A percentile compares a stretch with the other conserved stretches of the same genome.
Conservation (phyloP, 1,284 basidiomycete genomes). For the Rhizopogon hawkerae region DNA sequence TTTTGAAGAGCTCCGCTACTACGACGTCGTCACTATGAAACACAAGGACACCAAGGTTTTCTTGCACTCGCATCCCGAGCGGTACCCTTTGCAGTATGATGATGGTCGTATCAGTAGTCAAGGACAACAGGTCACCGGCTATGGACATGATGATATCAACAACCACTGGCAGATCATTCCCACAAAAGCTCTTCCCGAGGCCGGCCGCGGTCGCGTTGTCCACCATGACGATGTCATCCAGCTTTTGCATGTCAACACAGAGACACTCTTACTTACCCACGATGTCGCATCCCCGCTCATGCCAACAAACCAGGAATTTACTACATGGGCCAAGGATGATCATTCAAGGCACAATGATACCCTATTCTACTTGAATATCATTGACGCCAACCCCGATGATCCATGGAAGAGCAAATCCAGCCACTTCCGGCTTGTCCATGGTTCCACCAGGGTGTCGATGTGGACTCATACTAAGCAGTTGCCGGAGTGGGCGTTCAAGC, state of each 20-base stretch:
- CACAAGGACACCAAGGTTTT: constrained; percentile 92
- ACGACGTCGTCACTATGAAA: constrained; percentile 78
- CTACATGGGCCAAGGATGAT: constrained; percentile 75
- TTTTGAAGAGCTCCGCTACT: constrained; percentile 81
- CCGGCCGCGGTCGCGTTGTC: constrained; percentile 82
- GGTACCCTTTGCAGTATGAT: constrained; percentile 90
- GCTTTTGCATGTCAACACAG: constrained; percentile 81
- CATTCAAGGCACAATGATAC: constrained; percentile 77
- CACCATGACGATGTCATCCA: constrained; percentile 86
- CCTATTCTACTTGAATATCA: constrained; percentile 69
- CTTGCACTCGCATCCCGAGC: constrained; percentile 87
- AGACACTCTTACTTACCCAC: constrained; percentile 83
- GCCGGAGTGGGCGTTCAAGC: constrained; percentile 95
- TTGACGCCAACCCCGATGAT: constrained; percentile 68
- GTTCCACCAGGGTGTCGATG: constrained; percentile 84
- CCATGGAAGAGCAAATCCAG: constrained; percentile 88
- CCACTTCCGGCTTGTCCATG: constrained; percentile 84
- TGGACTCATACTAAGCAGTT: constrained; percentile 85
- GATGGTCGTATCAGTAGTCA: constrained; percentile 95
- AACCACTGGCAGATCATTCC: constrained; percentile 96
- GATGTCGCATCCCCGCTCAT: constrained; percentile 97
- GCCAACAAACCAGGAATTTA: constrained; percentile 98
- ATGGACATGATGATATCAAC: constrained; percentile 88
- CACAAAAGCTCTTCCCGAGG: constrained; percentile 84
- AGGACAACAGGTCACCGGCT: constrained; percentile 99